A percentile compares a stretch with the other conserved stretches of the same genome.
Evolutionary conservation across 2,329 filamentous ascomycete species (phyloP).

Genomic region (Chalaropsis thielavioides): DNA sequence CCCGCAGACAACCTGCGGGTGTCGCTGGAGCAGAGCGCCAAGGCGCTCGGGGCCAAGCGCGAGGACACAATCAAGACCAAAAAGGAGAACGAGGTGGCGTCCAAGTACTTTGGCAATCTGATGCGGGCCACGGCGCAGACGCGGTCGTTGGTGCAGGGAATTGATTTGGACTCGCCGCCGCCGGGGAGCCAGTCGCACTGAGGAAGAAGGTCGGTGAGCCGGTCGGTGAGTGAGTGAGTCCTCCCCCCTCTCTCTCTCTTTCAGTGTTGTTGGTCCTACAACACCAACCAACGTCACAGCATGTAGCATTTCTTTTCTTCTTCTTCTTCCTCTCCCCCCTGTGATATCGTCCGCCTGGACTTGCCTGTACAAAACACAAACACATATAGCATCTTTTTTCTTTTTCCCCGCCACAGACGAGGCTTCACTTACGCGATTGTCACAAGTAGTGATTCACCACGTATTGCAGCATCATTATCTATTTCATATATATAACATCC

Average conservation of each 20-base stretch:
- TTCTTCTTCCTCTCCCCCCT: background rate
- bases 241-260: too few species aligned
- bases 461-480: background rate
- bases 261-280: background rate
- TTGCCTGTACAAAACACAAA: background rate
- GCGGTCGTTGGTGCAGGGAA: slow-evolving; percentile 33
- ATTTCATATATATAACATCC: background rate
- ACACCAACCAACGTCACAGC: background rate
- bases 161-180: slow-evolving; percentile 42
- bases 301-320: background rate
- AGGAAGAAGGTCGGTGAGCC: background rate
- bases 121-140: slow-evolving; percentile 49
- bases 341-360: background rate
- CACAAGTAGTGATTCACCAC: background rate
- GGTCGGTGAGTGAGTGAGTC: background rate
- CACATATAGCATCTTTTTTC: background rate
- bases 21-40: slow-evolving; percentile 68
- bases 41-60: slow-evolving; percentile 63
- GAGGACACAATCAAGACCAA: slow-evolving; percentile 73
- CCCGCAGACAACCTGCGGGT: slow-evolving; percentile 78
- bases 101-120: slow-evolving; percentile 81
- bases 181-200: slow-evolving; percentile 21
- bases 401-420: too few species aligned
- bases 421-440: background rate
- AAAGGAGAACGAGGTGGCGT: slow-evolving; percentile 69